phyloP scores from a whole-genome alignment of 106 monocot genomes.

The Allium sativum region DNA sequence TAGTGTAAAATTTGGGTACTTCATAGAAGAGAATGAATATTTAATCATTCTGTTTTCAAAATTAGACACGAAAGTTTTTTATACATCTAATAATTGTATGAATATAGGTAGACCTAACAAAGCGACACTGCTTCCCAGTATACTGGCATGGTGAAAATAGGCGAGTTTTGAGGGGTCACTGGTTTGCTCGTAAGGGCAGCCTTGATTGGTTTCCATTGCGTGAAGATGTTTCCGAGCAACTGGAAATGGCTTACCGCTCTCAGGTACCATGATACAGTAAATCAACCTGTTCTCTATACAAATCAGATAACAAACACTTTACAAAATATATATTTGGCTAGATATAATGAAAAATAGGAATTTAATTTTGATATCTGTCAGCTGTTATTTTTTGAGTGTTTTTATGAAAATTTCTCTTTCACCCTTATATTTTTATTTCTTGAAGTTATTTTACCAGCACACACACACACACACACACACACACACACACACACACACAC shows the following conservation, averaged over 20 bases:
- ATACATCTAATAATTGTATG: neutral
- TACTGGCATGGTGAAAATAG: conserved; percentile 98
- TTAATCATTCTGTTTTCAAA: neutral
- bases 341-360: too few relatives aligned
- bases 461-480: too few relatives aligned
- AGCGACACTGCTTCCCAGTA: conserved; percentile 86
- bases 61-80: neutral
- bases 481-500: too few relatives aligned
- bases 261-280: conserved; percentile 27
- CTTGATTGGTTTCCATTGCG: conserved; percentile 95
- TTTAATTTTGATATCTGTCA: neutral
- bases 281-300: neutral
- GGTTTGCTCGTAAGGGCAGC: conserved; percentile 89
- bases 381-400: neutral
- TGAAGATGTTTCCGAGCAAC: conserved; percentile 89
- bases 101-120: conserved; percentile 76
- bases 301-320: too few relatives aligned
- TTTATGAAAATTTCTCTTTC: neutral
- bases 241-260: conserved; percentile 80
- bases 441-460: neutral
- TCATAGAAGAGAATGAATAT: neutral
- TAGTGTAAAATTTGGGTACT: neutral
- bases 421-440: neutral
- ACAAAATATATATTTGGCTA: too few relatives aligned
- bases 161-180: conserved; percentile 86